Evolutionary conservation across 1,284 basidiomycete species (phyloP).

Genomic region (Rhodotorula mucilaginosa): DNA sequence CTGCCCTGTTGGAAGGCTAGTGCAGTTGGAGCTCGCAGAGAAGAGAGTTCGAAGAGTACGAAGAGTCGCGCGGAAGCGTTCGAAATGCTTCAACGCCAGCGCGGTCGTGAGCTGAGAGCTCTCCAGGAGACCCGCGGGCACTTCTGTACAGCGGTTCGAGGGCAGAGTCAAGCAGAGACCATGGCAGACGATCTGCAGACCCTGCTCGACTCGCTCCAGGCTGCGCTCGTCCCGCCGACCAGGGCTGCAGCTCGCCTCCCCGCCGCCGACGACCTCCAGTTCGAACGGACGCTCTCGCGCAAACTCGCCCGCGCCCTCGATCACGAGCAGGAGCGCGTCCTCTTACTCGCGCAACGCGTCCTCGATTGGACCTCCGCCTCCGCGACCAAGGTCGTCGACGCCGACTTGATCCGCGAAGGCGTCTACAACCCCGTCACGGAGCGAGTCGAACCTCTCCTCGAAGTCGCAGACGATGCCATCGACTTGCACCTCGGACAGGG

Average conservation of each 20-base stretch:
- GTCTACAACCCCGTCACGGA: conserved; percentile 77
- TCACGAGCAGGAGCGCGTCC: conserved; percentile 23
- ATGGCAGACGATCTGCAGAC: conserved; percentile 2
- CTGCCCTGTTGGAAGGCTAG: too few relatives aligned
- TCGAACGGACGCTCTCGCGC: conserved; percentile 42
- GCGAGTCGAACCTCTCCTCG: conserved; percentile 76
- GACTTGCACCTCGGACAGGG: conserved; percentile 37
- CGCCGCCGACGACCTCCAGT: conserved; percentile 35
- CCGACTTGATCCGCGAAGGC: conserved; percentile 77
- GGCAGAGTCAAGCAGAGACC: too few relatives aligned
- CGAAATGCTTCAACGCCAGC: too few relatives aligned
- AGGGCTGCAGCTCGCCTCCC: conserved; percentile 33
- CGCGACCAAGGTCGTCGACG: conserved; percentile 50
- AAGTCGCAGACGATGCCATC: conserved; percentile 59
- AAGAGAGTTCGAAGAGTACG: too few relatives aligned
- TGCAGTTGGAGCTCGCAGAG: too few relatives aligned
- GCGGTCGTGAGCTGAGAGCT: background rate
- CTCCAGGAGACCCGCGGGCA: too few relatives aligned
- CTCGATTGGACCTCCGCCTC: conserved; percentile 54
- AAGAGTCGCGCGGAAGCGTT: too few relatives aligned
- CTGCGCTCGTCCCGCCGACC: conserved; percentile 29
- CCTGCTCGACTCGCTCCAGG: conserved; percentile 22
- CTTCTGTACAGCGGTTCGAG: too few relatives aligned
- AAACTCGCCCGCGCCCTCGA: conserved; percentile 37
- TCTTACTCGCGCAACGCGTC: conserved; percentile 64